These are phyloP conservation scores for Elymus sibiricus DNA, from an alignment of 176 grass and related monocot species.

Conservation along the genomic window DNA sequence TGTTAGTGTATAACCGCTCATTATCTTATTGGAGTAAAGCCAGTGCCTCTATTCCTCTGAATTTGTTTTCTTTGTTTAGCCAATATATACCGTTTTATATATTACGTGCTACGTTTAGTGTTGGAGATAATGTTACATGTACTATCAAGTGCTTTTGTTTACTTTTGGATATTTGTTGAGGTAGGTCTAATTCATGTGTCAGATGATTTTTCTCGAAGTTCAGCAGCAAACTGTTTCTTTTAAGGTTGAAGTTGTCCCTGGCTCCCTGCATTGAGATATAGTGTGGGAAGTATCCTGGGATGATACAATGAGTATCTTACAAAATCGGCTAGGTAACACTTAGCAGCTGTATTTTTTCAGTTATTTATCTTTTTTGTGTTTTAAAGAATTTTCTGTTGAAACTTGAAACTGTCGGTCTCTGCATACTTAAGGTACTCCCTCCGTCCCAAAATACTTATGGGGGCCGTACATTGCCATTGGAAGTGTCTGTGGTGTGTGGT, in stretches of 20 bases:
- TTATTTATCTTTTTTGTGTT: neutral
- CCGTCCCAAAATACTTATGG: too few relatives aligned
- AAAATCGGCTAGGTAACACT: constrained; percentile 56
- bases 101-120: constrained; percentile 57
- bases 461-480: constrained; percentile 22
- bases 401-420: neutral
- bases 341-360: neutral
- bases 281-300: constrained; percentile 69
- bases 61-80: neutral
- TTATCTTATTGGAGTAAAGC: neutral
- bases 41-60: neutral
- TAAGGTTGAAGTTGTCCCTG: constrained; percentile 51
- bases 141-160: constrained; percentile 66
- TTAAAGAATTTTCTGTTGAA: neutral
- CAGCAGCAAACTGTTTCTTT: constrained; percentile 31
- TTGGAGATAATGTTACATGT: constrained; percentile 70
- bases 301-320: constrained; percentile 55
- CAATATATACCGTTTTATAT: neutral
- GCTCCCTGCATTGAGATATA: constrained; percentile 55
- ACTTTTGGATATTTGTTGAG: constrained; percentile 81
- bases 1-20: neutral
- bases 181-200: constrained; percentile 24
- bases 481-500: constrained; percentile 70
- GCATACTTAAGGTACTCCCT: neutral
- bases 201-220: constrained; percentile 12